Base-by-base conservation (phyloP, 2,329 filamentous ascomycete species). In the Pestalotiopsis sp. region DNA sequence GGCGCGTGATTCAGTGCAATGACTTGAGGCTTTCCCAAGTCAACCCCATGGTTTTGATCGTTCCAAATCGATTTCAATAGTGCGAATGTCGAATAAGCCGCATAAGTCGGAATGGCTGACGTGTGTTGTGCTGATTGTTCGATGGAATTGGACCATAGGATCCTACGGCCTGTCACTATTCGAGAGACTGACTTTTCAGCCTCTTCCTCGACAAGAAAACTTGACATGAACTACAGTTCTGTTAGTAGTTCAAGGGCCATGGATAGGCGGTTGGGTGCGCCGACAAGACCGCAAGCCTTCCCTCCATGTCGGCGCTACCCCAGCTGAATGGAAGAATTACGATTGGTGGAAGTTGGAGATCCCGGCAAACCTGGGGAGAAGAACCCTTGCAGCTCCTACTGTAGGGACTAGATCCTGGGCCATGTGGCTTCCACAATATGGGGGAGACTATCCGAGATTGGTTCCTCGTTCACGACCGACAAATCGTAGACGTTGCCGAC, bases 281-380 rank as follows among this genome's bases (percentile, higher is more conserved):
- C 59, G 59, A 36, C 14, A 20, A 36, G 14, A 59, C 31, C 59
- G 59, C 27, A 25, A 14, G n/a, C 14, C 31, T 36, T 13, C 36
- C 59, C 25, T 27, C 59, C 59, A 23, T 2, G n/a, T 38, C 25
- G 25, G 20, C 27, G 27, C 27, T 61, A 61, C 25, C 31, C 27
- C n/a, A 27, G 25, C 59, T 12, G 17, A 31, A 59, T 14, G 69
- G 69, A 12, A 31, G 27, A 70, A 65, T 62, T 67, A 3, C 58
- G 56, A 70, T 71, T 71, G 70, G 70, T 71, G 70, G 70, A 68
- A 68, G 60, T 20, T 39, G 13, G 67, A 49, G 25, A 25, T 41
- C 49, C 66, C 66, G 39, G 63, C 17, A 17, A 57, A 65, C 12
- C 45, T 57, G 63, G 63, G 63, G 63, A 27, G 56, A 62, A 13